Evolutionary conservation across 164 flowering plant genomes (phyloP).

Genomic region (Magnolia officinalis): DNA sequence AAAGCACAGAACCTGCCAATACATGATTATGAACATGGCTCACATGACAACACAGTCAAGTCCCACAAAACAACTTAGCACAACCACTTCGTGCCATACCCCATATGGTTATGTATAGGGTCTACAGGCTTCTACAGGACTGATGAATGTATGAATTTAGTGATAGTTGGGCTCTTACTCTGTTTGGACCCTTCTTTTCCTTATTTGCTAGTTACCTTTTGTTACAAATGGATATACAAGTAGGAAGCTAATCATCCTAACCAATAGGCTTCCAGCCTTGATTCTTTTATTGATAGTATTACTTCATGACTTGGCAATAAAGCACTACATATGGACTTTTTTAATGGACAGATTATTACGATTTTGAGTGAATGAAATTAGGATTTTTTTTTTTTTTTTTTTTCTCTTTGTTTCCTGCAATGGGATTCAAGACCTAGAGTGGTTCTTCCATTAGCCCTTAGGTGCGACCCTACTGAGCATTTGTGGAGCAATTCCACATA

Average conservation of each 20-base stretch:
- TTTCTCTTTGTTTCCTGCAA: no score
- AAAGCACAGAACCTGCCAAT: no score
- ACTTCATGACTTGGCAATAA: neutral
- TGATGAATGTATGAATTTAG: neutral
- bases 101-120: neutral
- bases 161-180: neutral
- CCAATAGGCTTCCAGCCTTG: neutral
- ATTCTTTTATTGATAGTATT: neutral
- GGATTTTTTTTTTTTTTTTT: no score
- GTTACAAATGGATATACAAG: no score
- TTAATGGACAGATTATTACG: neutral
- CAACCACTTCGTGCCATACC: no score
- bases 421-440: no score
- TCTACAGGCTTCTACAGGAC: neutral
- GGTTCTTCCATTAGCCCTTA: neutral
- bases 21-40: no score
- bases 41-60: no score
- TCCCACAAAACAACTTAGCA: no score
- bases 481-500: neutral
- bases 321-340: no score
- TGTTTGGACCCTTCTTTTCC: neutral
- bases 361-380: neutral
- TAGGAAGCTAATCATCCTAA: neutral
- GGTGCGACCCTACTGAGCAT: neutral
- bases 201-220: neutral